These are phyloP conservation scores for Rhipidocladum racemiflorum DNA, from an alignment of 176 grass and related monocot genomes.

Conservation along the genomic window DNA sequence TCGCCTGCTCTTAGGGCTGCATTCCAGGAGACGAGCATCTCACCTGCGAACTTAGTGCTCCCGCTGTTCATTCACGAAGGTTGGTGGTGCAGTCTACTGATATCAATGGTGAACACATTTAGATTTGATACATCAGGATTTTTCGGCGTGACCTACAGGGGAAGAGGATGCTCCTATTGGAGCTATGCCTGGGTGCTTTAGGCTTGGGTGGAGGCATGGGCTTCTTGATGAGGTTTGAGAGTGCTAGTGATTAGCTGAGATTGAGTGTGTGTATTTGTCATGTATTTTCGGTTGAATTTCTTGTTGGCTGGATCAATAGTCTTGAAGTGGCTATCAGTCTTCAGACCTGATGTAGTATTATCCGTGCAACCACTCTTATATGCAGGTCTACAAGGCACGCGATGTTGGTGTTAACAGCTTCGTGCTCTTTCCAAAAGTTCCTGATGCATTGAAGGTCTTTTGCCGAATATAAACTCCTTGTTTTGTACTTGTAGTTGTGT, in stretches of 20 bases:
- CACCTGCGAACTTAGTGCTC: slow-evolving; percentile 78
- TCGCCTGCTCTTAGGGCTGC: slow-evolving; percentile 73
- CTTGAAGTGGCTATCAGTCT: not conserved
- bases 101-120: not conserved
- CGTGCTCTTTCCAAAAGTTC: slow-evolving; percentile 95
- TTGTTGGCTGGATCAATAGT: not conserved
- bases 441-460: slow-evolving; percentile 92
- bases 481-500: not conserved
- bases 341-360: not conserved
- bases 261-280: not conserved
- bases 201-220: slow-evolving; percentile 91
- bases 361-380: not conserved
- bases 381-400: slow-evolving; percentile 86
- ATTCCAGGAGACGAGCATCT: slow-evolving; percentile 80
- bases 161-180: slow-evolving; percentile 92
- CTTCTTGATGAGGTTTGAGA: slow-evolving; percentile 81
- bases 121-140: not conserved
- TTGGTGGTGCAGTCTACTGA: slow-evolving; percentile 26
- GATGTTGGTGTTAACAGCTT: slow-evolving; percentile 97
- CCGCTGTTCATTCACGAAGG: slow-evolving; percentile 98
- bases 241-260: not conserved
- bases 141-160: slow-evolving; percentile 28
- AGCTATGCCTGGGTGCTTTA: slow-evolving; percentile 94
- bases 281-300: not conserved
- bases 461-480: not conserved